Conservation (phyloP, 179 eudicot species). For the Amaranthus tricolor region DNA sequence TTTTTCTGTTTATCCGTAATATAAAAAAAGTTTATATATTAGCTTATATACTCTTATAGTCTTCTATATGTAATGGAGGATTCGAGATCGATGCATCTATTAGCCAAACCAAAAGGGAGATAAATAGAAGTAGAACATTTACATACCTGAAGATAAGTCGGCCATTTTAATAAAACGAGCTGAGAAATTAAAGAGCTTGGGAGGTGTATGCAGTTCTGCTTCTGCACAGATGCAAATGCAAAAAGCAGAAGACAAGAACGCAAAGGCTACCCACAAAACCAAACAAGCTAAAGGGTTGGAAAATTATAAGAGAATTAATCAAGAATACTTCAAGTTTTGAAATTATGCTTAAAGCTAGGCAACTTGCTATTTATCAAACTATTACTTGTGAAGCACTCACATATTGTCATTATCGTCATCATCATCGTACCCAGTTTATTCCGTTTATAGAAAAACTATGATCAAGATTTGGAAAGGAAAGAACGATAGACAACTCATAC, state of each 20-base stretch:
- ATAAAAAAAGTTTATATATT: too few species aligned
- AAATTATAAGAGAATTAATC: background rate
- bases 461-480: too few species aligned
- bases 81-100: too few species aligned
- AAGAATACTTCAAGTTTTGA: background rate
- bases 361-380: background rate
- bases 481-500: too few species aligned
- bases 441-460: too few species aligned
- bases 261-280: background rate
- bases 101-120: too few species aligned
- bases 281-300: background rate
- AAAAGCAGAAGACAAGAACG: conserved; percentile 4
- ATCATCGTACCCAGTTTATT: too few species aligned
- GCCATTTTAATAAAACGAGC: background rate
- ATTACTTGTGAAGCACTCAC: conserved; percentile 18
- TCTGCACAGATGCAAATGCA: conserved; percentile 1
- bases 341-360: background rate
- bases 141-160: conserved; percentile 15
- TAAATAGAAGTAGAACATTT: too few species aligned
- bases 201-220: conserved; percentile 5
- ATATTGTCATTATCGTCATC: too few species aligned
- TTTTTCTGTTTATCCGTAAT: too few species aligned
- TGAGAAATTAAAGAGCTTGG: background rate
- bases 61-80: too few species aligned
- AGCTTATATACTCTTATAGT: too few species aligned